A percentile compares a stretch with the other conserved stretches of the same genome.
Conservation (phyloP, 176 grass and related monocot genomes). For the Carex littledalei region DNA sequence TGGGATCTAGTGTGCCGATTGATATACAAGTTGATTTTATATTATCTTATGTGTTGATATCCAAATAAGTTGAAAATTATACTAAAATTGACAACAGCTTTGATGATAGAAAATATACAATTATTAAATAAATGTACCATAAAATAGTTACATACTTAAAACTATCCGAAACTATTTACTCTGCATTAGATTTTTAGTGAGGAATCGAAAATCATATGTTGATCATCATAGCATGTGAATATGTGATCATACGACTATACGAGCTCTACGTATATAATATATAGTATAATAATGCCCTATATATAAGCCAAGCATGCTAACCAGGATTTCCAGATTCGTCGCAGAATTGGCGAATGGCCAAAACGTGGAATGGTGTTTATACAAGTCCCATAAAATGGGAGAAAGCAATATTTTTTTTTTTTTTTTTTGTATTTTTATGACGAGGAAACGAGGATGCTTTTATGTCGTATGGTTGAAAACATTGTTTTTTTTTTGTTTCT, state of each 20-base stretch:
- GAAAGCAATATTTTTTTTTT: neutral
- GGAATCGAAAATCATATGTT: too few relatives aligned
- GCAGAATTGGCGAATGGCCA: neutral
- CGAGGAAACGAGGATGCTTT: neutral
- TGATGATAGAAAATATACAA: too few relatives aligned
- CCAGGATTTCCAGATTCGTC: neutral
- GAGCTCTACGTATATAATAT: too few relatives aligned
- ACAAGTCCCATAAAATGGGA: neutral
- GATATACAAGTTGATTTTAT: too few relatives aligned
- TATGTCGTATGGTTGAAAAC: neutral
- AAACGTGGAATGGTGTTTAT: neutral
- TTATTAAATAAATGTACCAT: too few relatives aligned
- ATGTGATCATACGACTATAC: too few relatives aligned
- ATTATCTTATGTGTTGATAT: too few relatives aligned
- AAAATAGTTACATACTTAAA: too few relatives aligned
- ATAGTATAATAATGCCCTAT: neutral
- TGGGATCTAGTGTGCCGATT: neutral
- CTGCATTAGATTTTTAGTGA: too few relatives aligned
- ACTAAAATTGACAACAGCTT: too few relatives aligned
- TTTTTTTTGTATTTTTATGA: neutral
- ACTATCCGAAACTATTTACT: too few relatives aligned
- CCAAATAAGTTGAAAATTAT: neutral
- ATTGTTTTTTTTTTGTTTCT: too few relatives aligned
- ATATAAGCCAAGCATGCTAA: neutral
- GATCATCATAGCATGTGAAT: neutral